Conservation (phyloP, 2,329 filamentous ascomycete species). For the Ascochyta pisi region DNA sequence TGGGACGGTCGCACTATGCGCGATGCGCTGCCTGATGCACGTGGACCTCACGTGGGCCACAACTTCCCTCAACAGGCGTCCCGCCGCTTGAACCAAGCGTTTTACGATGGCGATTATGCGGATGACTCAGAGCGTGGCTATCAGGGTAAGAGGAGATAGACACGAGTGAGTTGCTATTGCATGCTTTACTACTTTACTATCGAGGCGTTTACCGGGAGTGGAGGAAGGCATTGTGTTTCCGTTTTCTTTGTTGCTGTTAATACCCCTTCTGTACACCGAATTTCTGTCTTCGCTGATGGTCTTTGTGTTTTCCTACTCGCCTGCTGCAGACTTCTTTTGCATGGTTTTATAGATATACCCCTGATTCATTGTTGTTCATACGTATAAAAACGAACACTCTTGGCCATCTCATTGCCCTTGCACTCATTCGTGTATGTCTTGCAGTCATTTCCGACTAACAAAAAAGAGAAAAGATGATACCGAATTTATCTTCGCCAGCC, state of each 20-base stretch:
- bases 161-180: not conserved
- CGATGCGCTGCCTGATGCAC: constrained; percentile 25
- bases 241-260: not conserved
- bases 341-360: too few relatives aligned
- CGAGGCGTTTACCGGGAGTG: not conserved
- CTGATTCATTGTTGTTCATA: too few relatives aligned
- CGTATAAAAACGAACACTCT: too few relatives aligned
- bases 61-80: constrained; percentile 29
- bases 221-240: not conserved
- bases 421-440: too few relatives aligned
- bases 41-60: constrained; percentile 9
- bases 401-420: too few relatives aligned
- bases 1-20: constrained; percentile 36
- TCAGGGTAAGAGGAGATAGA: not conserved
- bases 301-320: not conserved
- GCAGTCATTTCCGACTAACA: too few relatives aligned
- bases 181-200: too few relatives aligned
- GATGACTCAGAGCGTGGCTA: constrained; percentile 9
- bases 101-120: constrained; percentile 25
- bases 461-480: too few relatives aligned
- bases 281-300: too few relatives aligned
- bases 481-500: too few relatives aligned
- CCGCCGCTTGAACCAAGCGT: constrained; percentile 20
- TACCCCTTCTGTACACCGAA: not conserved
- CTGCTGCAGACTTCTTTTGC: not conserved